Base-by-base conservation (phyloP, 129 eudicot species). In the Lactuca sativa region DNA sequence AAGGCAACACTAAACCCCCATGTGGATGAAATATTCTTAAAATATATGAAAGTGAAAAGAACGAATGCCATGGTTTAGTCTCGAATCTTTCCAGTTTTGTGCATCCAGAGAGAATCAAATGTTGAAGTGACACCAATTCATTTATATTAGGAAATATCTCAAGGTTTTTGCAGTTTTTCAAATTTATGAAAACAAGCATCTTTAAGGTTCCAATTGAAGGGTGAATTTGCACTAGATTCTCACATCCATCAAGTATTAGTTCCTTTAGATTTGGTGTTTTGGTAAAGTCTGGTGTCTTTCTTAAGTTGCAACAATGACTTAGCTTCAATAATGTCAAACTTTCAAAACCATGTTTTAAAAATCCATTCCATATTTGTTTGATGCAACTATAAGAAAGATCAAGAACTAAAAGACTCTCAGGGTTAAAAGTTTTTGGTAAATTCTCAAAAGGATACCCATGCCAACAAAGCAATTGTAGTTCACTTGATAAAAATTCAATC, bases 101-200 rank as follows among this genome's bases (percentile, higher is more conserved):
- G 70, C 90, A 87, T 12, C 75, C 82, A 10, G 88, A 84, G 74
- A 88, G 82, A 54, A 71, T 71, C 37, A 88, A 81, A 61, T 61
- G 70, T 72, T 78, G 48, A 34, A 82, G 82, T 37, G 61, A 57
- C 30, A 51, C 75, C 49, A 82, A 30, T 36, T 34, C 56, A 6
- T 52, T 21, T 18, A 82, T 63, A 54, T 30, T 70, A 12, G 84
- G 81, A 18, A 79, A 61, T 37, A 66, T 37, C 34, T 60, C 72
- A 7, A 83, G 71, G 59, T 17, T 71, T 61, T 17, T 75, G 79
- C 87, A 83, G 64, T 59, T 74, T 53, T 66, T 11, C 14, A 79
- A 15, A 41, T 76, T 62, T 40, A 83, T 41, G 53, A 66, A 8
- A 44, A 18, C 41, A 17, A 83, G 83, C 47, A 44, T 56, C 60